phyloP scores from a whole-genome alignment of 2,329 filamentous ascomycete species.

The Xylariaceae sp. region DNA sequence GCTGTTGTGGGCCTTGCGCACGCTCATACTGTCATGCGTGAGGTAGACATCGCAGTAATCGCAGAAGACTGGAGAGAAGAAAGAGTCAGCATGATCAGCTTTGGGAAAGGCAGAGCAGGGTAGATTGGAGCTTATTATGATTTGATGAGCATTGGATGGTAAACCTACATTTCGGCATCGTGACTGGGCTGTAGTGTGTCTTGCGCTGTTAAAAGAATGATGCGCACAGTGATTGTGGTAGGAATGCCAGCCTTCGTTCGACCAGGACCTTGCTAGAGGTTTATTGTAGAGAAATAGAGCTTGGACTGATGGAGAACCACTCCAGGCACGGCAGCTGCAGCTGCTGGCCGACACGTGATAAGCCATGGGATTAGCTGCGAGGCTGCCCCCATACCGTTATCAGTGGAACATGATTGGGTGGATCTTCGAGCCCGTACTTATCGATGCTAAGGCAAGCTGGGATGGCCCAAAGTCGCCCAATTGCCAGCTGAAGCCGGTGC shows the following conservation, averaged over 20 bases:
- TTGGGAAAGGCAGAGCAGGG: slow-evolving; percentile 1
- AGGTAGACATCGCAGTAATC: slow-evolving; percentile 99
- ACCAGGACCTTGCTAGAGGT: too few relatives aligned
- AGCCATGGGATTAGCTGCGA: too few relatives aligned
- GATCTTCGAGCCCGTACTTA: slow-evolving; percentile 16
- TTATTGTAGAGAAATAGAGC: background rate
- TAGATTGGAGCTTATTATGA: too few relatives aligned
- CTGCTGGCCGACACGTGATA: slow-evolving; percentile 9
- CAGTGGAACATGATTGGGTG: slow-evolving; percentile 7
- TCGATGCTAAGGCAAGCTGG: too few relatives aligned
- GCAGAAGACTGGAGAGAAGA: slow-evolving; percentile 62
- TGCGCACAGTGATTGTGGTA: too few relatives aligned
- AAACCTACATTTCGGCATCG: slow-evolving; percentile 75
- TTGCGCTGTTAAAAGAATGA: too few relatives aligned
- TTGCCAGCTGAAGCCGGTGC: background rate
- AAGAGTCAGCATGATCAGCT: slow-evolving; percentile 14
- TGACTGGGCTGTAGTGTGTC: slow-evolving; percentile 30
- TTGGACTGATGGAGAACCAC: background rate
- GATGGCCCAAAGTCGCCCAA: too few relatives aligned
- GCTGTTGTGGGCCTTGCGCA: slow-evolving; percentile 96
- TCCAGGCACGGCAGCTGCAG: too few relatives aligned
- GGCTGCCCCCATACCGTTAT: slow-evolving; percentile 3
- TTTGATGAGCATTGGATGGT: slow-evolving; percentile 18
- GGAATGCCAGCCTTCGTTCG: too few relatives aligned
- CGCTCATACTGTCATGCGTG: slow-evolving; percentile 99